Evolutionary conservation across 2,329 filamentous ascomycete species (phyloP), one percentile per base, ranked within the genome.

Genomic region (Fusarium heterosporum): DNA sequence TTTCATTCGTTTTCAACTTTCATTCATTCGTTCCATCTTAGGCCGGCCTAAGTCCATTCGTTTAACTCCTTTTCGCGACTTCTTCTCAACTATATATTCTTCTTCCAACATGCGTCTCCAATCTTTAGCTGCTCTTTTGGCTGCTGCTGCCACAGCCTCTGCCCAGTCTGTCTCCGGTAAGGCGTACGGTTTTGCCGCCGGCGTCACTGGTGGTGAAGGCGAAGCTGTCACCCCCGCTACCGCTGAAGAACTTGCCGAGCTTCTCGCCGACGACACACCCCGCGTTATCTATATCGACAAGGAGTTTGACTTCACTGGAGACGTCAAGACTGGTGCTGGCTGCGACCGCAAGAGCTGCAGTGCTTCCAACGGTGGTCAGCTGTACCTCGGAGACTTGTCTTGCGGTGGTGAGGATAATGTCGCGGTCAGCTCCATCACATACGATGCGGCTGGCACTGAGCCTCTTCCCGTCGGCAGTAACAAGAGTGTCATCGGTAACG

Each of bases 151-250:
- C 9, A 53, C 64, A 1, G 70, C 61, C 40, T 68, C 72, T 17
- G 74, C 74, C 13, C 70, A 75, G 49, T 46, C 65, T 12, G 73
- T 76, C n/a, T 59, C 71, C 10, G 74, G 74, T 28, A 72, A 63
- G 16, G 70, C 74, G 4, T 75, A 74, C 29, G 74, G 74, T 36
- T 76, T 76, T 22, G 74, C 74, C 12, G 64, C 66, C 3, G 73
- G 83, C 36, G 81, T 83, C 4, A 86, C 84, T 29, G 85, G 85
- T 45, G 85, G 85, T 28, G 76, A 69, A 53, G 83, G 83, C 13
- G 74, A 79, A 16, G 77, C 82, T 6, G 66, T 63, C 1, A 78
- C 80, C 43, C 84, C 83, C n/a, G 74, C 73, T 14, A 78, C 78
- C 28, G 82, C 76, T 22, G 78, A 76, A 16, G 79, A 87, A 77